phyloP scores from a whole-genome alignment of 768 basidiomycete species.

The Pisolithus albus region DNA sequence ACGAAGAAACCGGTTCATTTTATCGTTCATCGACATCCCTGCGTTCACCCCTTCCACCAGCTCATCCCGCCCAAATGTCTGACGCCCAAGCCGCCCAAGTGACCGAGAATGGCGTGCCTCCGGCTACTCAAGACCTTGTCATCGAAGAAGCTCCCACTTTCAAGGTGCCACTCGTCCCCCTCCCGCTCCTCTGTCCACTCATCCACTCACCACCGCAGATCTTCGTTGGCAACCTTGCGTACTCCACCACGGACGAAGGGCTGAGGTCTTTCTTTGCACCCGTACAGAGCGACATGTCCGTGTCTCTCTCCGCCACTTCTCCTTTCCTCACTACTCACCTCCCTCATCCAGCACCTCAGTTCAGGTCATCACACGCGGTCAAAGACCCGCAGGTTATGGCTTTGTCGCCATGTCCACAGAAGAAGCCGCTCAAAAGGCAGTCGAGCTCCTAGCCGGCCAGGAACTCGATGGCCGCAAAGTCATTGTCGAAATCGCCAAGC shows the following conservation, averaged over 20 bases:
- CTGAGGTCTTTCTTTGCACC: slow-evolving; percentile 91
- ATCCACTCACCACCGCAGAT: slow-evolving; percentile 43
- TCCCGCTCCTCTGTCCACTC: slow-evolving; percentile 14
- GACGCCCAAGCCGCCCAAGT: slow-evolving; percentile 84
- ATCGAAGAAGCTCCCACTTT: slow-evolving; percentile 70
- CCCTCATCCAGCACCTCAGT: slow-evolving; percentile 56
- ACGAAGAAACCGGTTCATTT: slow-evolving; percentile 82
- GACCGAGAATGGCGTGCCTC: slow-evolving; percentile 78
- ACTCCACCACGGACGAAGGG: slow-evolving; percentile 89
- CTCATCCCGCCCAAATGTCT: slow-evolving; percentile 68
- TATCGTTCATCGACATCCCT: slow-evolving; percentile 45
- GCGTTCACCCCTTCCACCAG: slow-evolving; percentile 46
- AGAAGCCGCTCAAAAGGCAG: slow-evolving; percentile 83
- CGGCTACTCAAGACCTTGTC: slow-evolving; percentile 59
- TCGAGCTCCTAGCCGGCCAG: slow-evolving; percentile 77
- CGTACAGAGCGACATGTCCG: slow-evolving; percentile 82
- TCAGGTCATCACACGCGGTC: slow-evolving; percentile 81
- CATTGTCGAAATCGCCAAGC: slow-evolving; percentile 91
- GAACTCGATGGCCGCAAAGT: slow-evolving; percentile 86
- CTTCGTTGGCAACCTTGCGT: slow-evolving; percentile 95
- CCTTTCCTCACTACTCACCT: slow-evolving; percentile 6
- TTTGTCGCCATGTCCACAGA: slow-evolving; percentile 78
- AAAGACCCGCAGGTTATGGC: slow-evolving; percentile 85
- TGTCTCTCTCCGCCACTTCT: slow-evolving; percentile 18
- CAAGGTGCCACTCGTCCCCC: slow-evolving; percentile 49